A percentile compares a stretch with the other conserved stretches of the same genome.
Conservation (phyloP, 495 filamentous ascomycete species). For the Neurospora pannonica region DNA sequence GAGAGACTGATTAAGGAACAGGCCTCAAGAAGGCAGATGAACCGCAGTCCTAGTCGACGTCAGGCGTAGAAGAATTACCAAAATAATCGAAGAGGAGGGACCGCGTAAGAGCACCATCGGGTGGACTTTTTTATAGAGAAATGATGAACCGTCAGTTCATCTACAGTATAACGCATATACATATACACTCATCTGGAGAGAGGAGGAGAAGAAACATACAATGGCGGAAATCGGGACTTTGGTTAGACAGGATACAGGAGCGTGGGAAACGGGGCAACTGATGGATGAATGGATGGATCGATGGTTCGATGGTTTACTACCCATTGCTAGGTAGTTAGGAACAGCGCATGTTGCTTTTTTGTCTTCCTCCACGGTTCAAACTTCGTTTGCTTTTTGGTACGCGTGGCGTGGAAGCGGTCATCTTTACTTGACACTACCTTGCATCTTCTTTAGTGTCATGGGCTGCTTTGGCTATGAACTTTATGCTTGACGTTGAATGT, state of each 20-base stretch:
- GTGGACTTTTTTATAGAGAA: not conserved
- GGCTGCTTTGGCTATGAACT: not conserved
- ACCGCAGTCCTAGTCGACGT: slow-evolving; percentile 22
- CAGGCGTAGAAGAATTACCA: slow-evolving; percentile 1
- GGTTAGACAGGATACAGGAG: not conserved
- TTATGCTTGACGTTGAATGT: not conserved
- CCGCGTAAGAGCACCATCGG: not conserved
- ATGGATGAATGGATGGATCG: not conserved
- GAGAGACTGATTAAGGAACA: slow-evolving; percentile 27
- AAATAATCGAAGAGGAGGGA: not conserved
- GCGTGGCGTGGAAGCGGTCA: not conserved
- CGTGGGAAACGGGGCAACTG: not conserved
- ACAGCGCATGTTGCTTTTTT: not conserved
- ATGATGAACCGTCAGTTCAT: not conserved
- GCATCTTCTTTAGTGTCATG: not conserved
- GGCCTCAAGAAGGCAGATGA: slow-evolving; percentile 15
- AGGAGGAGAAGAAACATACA: not conserved
- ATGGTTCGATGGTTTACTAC: not conserved
- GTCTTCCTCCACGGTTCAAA: not conserved
- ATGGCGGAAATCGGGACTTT: not conserved
- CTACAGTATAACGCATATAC: not conserved
- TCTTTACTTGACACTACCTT: not conserved
- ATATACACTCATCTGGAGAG: not conserved
- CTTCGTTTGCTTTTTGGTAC: not conserved
- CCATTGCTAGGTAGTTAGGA: not conserved